Conservation (phyloP, 495 filamentous ascomycete species). For the Xylaria telfairii region DNA sequence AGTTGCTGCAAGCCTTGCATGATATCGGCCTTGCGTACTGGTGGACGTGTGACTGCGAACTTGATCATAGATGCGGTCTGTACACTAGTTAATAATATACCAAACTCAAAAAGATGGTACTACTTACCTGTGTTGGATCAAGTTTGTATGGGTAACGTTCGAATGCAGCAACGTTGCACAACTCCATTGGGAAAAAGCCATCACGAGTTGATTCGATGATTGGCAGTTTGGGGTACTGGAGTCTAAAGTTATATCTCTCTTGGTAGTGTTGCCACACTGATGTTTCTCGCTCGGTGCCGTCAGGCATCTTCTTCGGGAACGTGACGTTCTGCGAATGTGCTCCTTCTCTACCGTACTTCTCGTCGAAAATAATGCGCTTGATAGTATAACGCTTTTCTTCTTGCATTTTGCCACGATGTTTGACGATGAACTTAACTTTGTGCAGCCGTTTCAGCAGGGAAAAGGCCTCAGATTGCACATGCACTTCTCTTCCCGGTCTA, state of each 20-base stretch:
- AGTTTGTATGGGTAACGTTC: constrained; percentile 85
- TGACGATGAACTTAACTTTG: constrained; percentile 70
- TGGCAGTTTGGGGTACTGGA: constrained; percentile 62
- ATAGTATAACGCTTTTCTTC: constrained; percentile 65
- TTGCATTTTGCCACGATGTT: constrained; percentile 58
- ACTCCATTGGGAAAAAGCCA: constrained; percentile 78
- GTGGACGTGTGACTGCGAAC: constrained; percentile 73
- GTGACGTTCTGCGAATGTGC: constrained; percentile 59
- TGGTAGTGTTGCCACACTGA: constrained; percentile 71
- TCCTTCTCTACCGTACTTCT: constrained; percentile 43
- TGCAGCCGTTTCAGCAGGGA: constrained; percentile 60
- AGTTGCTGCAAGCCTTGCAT: constrained; percentile 68
- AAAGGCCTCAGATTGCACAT: constrained; percentile 51
- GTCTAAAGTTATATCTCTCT: constrained; percentile 63
- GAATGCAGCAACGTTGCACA: constrained; percentile 60
- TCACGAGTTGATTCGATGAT: constrained; percentile 72
- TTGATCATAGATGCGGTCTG: constrained; percentile 83
- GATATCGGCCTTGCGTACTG: constrained; percentile 66
- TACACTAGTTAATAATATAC: constrained; percentile 27
- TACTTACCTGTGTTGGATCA: constrained; percentile 58
- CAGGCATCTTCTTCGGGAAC: constrained; percentile 63
- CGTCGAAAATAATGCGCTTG: constrained; percentile 57
- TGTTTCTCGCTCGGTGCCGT: constrained; percentile 51
- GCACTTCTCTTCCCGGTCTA: no score
- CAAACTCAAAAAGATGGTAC: not conserved